These are phyloP conservation scores for Grifola frondosa DNA, from an alignment of 1,284 basidiomycete species.

Conservation along the genomic window DNA sequence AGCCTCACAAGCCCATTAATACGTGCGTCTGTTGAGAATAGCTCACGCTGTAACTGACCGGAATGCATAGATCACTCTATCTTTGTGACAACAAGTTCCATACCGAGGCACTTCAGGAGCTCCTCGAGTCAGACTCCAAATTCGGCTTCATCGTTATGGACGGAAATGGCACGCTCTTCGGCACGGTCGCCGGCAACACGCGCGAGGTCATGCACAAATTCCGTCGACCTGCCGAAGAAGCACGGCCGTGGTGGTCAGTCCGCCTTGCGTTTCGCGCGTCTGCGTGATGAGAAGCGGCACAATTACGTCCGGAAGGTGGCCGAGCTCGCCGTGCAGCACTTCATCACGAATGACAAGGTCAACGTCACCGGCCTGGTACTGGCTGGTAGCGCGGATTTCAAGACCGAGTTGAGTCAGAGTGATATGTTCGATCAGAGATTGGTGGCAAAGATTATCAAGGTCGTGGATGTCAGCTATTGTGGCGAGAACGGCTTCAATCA, in stretches of 20 bases:
- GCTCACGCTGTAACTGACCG: neutral
- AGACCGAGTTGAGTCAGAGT: constrained; percentile 94
- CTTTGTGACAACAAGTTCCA: constrained; percentile 99
- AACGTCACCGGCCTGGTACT: constrained; percentile 97
- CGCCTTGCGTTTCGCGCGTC: constrained; percentile 98
- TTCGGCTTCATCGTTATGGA: constrained; percentile 99
- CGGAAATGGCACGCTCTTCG: constrained; percentile 95
- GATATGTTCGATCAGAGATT: constrained; percentile 96
- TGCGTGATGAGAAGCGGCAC: constrained; percentile 98
- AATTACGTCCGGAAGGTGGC: constrained; percentile 99
- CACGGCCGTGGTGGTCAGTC: constrained; percentile 99
- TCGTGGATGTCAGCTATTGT: constrained; percentile 98
- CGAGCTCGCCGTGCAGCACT: constrained; percentile 96
- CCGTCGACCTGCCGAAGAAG: constrained; percentile 98
- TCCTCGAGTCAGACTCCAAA: constrained; percentile 95
- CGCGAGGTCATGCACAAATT: constrained; percentile 98
- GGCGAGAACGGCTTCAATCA: constrained; percentile 99
- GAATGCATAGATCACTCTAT: constrained; percentile 77
- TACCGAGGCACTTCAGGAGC: constrained; percentile 94
- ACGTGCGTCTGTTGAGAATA: constrained; percentile 59
- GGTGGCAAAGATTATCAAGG: constrained; percentile 90
- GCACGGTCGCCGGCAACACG: constrained; percentile 95
- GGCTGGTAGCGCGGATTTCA: constrained; percentile 98
- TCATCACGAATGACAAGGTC: constrained; percentile 97
- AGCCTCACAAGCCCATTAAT: constrained; percentile 98